A percentile compares a stretch with the other conserved stretches of the same genome.
These are phyloP conservation scores for Schizophyllum commune DNA, from an alignment of 1,284 basidiomycete species.

Conservation along the genomic window DNA sequence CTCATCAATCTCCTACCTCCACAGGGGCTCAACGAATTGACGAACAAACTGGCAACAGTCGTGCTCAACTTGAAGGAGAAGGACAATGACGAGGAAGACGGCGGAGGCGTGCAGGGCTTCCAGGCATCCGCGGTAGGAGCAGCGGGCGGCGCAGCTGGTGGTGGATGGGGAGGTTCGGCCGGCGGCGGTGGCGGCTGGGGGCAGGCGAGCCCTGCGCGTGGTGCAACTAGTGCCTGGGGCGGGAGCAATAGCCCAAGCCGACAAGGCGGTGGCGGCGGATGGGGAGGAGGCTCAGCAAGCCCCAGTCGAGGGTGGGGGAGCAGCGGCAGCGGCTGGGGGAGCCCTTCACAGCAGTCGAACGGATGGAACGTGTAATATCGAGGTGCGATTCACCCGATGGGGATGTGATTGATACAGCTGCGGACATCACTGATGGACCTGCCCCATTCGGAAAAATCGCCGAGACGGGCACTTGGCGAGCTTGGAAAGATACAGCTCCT, in stretches of 20 bases:
- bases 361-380: constrained; percentile 44
- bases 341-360: constrained; percentile 36
- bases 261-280: constrained; percentile 7
- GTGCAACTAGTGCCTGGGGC: constrained; percentile 20
- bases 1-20: constrained; percentile 1
- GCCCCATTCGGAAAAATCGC: too few relatives aligned
- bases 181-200: constrained; percentile 23
- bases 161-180: constrained; percentile 25
- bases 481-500: too few relatives aligned
- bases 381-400: neutral
- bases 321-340: constrained; percentile 25
- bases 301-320: constrained; percentile 21
- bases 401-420: neutral
- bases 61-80: constrained; percentile 59
- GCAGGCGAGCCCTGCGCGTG: constrained; percentile 27
- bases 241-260: constrained; percentile 8
- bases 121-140: constrained; percentile 22
- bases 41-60: constrained; percentile 76
- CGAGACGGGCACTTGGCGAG: too few relatives aligned
- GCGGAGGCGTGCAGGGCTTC: constrained; percentile 39
- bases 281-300: constrained; percentile 16
- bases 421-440: too few relatives aligned
- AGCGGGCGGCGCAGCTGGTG: constrained; percentile 25
- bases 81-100: neutral
- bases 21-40: constrained; percentile 75